phyloP scores from a whole-genome alignment of 73 alveolate species.

The Tetrahymena malaccensis region DNA sequence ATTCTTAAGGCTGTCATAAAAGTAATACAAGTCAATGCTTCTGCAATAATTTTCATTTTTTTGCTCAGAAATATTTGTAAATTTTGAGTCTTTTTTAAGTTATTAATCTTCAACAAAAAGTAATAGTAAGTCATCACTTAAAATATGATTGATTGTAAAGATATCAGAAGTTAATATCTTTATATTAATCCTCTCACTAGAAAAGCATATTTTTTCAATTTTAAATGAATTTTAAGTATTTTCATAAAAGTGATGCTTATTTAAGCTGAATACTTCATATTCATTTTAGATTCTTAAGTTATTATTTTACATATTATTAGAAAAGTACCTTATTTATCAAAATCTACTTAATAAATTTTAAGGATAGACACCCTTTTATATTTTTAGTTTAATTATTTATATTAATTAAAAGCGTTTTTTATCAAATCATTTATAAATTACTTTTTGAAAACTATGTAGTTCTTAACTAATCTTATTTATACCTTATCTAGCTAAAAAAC shows the following conservation, averaged over 20 bases:
- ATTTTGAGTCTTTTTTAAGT: background rate
- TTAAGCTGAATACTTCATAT: background rate
- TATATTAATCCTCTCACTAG: background rate
- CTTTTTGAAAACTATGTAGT: no score
- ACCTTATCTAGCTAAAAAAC: no score
- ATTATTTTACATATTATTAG: no score
- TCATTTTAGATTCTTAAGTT: background rate
- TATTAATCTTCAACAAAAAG: background rate
- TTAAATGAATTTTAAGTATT: background rate
- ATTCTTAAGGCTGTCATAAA: background rate
- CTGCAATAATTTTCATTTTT: background rate
- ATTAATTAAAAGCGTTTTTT: no score
- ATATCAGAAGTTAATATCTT: no score
- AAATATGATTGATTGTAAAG: background rate
- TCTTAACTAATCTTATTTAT: no score
- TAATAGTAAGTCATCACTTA: background rate
- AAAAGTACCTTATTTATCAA: no score
- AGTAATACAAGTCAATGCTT: background rate
- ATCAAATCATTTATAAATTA: no score
- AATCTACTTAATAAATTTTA: no score
- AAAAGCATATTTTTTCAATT: no score
- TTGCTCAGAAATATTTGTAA: background rate
- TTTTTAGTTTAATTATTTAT: no score
- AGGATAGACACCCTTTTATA: no score
- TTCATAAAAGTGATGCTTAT: background rate